phyloP scores from a whole-genome alignment of 2,329 filamentous ascomycete genomes.

The Diplodia sapinea region DNA sequence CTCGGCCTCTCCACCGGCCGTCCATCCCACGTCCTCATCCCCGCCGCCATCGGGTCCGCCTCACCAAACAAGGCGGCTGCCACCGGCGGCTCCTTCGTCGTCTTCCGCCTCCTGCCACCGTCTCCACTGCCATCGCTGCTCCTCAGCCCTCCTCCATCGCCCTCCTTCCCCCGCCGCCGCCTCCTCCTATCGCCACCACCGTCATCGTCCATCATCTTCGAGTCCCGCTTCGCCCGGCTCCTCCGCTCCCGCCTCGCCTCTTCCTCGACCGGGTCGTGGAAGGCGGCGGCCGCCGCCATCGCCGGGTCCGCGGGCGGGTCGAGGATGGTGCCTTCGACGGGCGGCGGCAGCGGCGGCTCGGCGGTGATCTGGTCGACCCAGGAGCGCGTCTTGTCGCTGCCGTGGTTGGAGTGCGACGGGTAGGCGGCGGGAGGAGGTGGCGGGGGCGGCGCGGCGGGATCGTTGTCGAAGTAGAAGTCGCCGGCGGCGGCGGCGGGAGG shows the following conservation, averaged over 20 bases:
- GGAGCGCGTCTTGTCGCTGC: slow-evolving; percentile 55
- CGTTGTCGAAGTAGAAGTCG: slow-evolving; percentile 33
- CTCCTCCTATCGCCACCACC: slow-evolving; percentile 5
- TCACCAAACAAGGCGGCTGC: slow-evolving; percentile 13
- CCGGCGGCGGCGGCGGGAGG: slow-evolving; percentile 36
- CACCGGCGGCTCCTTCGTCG: neutral
- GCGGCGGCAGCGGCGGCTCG: slow-evolving; percentile 54
- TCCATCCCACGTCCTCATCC: slow-evolving; percentile 31
- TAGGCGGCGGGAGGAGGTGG: slow-evolving; percentile 31
- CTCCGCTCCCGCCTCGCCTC: slow-evolving; percentile 22
- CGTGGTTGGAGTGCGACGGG: slow-evolving; percentile 44
- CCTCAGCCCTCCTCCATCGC: neutral
- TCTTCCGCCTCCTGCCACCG: slow-evolving; percentile 4
- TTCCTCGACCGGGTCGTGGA: slow-evolving; percentile 42
- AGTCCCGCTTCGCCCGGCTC: slow-evolving; percentile 25
- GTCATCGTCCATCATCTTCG: slow-evolving; percentile 20
- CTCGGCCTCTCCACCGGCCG: slow-evolving; percentile 25
- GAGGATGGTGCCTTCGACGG: slow-evolving; percentile 54
- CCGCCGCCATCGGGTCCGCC: slow-evolving; percentile 8
- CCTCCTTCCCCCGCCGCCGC: slow-evolving; percentile 9
- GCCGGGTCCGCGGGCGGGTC: slow-evolving; percentile 42
- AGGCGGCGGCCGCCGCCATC: slow-evolving; percentile 34
- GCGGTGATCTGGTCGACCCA: slow-evolving; percentile 56
- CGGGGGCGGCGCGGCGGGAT: neutral
- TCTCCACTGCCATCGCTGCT: slow-evolving; percentile 27